Percentiles rank a stretch among this genome's conserved stretches.
Conservation (phyloP, 345 rosid genomes). For the Dipteronia sinensis region DNA sequence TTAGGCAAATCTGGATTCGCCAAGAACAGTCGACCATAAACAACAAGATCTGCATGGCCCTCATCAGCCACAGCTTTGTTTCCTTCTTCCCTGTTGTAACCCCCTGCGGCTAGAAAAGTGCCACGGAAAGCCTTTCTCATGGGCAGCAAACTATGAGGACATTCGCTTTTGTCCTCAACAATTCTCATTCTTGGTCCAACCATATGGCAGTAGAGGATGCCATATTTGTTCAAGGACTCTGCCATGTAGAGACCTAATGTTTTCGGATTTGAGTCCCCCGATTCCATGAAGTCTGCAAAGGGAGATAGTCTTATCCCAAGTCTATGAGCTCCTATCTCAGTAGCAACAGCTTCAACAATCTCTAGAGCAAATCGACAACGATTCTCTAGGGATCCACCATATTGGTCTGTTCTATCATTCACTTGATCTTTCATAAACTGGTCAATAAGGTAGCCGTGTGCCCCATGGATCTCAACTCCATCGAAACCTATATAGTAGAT, state of each 20-base stretch:
- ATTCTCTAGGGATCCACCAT: constrained; percentile 70
- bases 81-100: constrained; percentile 55
- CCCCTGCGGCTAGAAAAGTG: constrained; percentile 65
- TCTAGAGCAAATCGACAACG: constrained; percentile 64
- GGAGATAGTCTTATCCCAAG: constrained; percentile 75
- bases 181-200: constrained; percentile 65
- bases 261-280: constrained; percentile 65
- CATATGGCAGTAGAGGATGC: constrained; percentile 62
- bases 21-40: constrained; percentile 59
- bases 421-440: constrained; percentile 79
- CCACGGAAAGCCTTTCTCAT: constrained; percentile 72
- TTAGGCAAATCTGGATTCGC: constrained; percentile 76
- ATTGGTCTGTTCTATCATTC: constrained; percentile 65
- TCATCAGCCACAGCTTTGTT: constrained; percentile 50
- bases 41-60: constrained; percentile 56
- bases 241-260: constrained; percentile 70
- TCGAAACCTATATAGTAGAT: constrained; percentile 53
- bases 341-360: constrained; percentile 55
- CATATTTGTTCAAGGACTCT: constrained; percentile 49
- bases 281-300: constrained; percentile 45
- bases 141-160: constrained; percentile 41
- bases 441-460: constrained; percentile 66
- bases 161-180: constrained; percentile 20
- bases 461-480: constrained; percentile 80
- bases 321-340: constrained; percentile 65